phyloP scores from a whole-genome alignment of 2,329 filamentous ascomycete species.

The Penicillium sp. region DNA sequence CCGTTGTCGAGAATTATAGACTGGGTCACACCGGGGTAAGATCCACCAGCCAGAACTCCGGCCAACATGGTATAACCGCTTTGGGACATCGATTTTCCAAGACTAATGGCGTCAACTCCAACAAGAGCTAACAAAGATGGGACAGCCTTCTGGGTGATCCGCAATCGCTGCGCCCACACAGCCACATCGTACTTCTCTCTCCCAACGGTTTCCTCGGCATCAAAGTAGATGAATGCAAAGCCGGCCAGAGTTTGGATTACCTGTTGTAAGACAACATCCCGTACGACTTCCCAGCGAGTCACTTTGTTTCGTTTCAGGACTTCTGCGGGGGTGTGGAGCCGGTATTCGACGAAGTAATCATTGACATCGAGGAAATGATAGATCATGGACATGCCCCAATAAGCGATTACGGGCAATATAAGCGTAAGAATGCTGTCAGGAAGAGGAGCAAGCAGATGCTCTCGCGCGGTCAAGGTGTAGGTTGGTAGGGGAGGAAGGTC shows the following conservation, averaged over 20 bases:
- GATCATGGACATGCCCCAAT: constrained; percentile 76
- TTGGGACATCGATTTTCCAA: constrained; percentile 65
- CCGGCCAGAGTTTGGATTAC: constrained; percentile 72
- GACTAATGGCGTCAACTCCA: constrained; percentile 64
- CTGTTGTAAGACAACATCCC: constrained; percentile 87
- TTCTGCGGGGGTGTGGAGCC: constrained; percentile 88
- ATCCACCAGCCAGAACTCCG: constrained; percentile 66
- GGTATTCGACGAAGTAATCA: constrained; percentile 81
- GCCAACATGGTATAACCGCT: constrained; percentile 63
- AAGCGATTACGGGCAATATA: constrained; percentile 67
- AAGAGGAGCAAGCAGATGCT: constrained; percentile 65
- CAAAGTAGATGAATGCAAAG: constrained; percentile 58
- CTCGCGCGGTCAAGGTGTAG: constrained; percentile 64
- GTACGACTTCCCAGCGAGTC: constrained; percentile 71
- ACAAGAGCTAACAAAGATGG: constrained; percentile 61
- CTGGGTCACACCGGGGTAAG: constrained; percentile 63
- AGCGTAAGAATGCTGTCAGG: constrained; percentile 73
- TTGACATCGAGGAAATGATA: constrained; percentile 81
- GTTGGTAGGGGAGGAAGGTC: constrained; percentile 74
- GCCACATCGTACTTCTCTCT: constrained; percentile 78
- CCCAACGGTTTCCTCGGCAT: constrained; percentile 64
- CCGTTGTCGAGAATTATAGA: constrained; percentile 47
- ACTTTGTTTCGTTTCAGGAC: constrained; percentile 80
- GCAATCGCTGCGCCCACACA: constrained; percentile 76
- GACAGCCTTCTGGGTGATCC: constrained; percentile 68